These are phyloP conservation scores for Alternaria panax DNA, from an alignment of 2,329 filamentous ascomycete genomes.

Conservation along the genomic window DNA sequence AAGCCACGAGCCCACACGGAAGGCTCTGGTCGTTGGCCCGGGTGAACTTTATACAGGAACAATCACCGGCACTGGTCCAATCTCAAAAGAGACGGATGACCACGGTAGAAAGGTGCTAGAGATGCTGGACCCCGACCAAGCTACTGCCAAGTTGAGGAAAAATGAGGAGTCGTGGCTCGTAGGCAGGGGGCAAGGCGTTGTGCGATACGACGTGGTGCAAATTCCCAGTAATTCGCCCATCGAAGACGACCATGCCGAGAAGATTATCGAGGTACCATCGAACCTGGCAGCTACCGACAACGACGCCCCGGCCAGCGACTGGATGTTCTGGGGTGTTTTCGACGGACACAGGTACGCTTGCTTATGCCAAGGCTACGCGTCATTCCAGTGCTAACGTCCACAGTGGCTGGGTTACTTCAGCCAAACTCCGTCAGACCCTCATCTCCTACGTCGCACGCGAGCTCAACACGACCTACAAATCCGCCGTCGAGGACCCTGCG, in stretches of 20 bases:
- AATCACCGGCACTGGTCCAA: constrained; percentile 82
- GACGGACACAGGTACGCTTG: constrained; percentile 86
- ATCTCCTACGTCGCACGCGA: constrained; percentile 94
- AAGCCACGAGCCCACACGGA: constrained; percentile 61
- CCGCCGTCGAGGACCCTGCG: constrained; percentile 65
- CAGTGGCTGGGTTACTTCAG: constrained; percentile 97
- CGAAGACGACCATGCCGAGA: constrained; percentile 97
- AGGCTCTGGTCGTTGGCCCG: constrained; percentile 85
- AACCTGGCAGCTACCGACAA: constrained; percentile 63
- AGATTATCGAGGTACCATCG: constrained; percentile 89
- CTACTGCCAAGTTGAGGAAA: constrained; percentile 84
- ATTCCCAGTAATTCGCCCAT: constrained; percentile 96
- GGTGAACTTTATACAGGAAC: constrained; percentile 90
- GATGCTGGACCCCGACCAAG: constrained; percentile 96
- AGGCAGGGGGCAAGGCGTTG: constrained; percentile 86
- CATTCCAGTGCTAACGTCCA: constrained; percentile 11
- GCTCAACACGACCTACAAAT: constrained; percentile 89
- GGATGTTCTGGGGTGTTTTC: constrained; percentile 99
- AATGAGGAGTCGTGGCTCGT: constrained; percentile 93
- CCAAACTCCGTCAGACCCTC: constrained; percentile 88
- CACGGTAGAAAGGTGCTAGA: constrained; percentile 86
- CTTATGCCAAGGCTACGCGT: background rate
- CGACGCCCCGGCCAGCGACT: constrained; percentile 73
- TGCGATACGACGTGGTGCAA: constrained; percentile 93
- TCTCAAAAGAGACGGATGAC: constrained; percentile 87